Conservation (phyloP, 257 asterid species). For the Oldenlandia corymbosa region DNA sequence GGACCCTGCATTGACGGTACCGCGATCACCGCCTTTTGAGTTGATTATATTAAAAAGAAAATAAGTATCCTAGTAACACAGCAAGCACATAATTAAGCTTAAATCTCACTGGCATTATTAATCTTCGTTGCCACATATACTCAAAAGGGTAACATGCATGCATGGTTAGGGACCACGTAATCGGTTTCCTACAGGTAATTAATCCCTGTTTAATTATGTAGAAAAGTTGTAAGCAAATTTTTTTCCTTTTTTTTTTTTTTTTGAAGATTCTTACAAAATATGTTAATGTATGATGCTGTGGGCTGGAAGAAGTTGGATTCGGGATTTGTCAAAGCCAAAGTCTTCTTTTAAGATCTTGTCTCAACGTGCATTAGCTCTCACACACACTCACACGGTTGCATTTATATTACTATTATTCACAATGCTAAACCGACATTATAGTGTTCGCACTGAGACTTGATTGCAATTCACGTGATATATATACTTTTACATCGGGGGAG, state of each 20-base stretch:
- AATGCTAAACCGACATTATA: slow-evolving; percentile 3
- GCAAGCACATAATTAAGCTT: background rate
- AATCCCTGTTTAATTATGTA: slow-evolving; percentile 4
- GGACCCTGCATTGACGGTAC: slow-evolving; percentile 45
- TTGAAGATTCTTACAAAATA: no score
- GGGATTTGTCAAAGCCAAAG: slow-evolving; percentile 4
- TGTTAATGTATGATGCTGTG: slow-evolving; percentile 12
- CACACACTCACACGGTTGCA: slow-evolving; percentile 3
- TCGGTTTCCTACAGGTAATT: slow-evolving; percentile 44
- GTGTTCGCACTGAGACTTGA: slow-evolving; percentile 5
- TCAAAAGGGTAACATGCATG: slow-evolving; percentile 48
- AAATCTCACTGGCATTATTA: background rate
- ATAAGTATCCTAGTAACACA: no score
- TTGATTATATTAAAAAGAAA: background rate
- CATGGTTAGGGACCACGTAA: slow-evolving; percentile 62
- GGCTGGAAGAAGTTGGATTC: slow-evolving; percentile 24
- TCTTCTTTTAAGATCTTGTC: slow-evolving; percentile 36
- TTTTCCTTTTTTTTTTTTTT: no score
- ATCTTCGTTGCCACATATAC: slow-evolving; percentile 31
- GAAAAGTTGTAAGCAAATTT: slow-evolving; percentile 16
- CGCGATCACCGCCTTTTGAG: slow-evolving; percentile 24
- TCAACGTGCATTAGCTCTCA: slow-evolving; percentile 30
- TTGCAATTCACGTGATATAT: slow-evolving; percentile 25
- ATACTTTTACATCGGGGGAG: background rate
- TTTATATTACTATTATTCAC: slow-evolving; percentile 12